Evolutionary conservation across 176 grass and related monocot species (phyloP).

Genomic region (Musa troglodytarum): DNA sequence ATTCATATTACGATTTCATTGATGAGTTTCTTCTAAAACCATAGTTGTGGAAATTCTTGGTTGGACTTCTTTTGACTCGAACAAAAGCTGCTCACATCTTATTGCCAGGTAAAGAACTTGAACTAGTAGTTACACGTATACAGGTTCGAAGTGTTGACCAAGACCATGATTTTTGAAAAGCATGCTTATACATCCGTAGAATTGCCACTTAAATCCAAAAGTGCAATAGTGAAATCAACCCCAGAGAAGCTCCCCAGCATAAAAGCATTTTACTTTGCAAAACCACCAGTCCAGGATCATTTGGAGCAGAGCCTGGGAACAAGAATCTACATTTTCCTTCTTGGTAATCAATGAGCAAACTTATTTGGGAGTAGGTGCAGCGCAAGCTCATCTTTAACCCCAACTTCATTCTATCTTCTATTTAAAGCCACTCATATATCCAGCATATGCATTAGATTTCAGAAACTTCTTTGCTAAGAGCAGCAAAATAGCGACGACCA

Average conservation of each 20-base stretch:
- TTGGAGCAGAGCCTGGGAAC: neutral
- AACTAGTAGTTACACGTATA: too few species aligned
- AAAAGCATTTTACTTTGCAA: neutral
- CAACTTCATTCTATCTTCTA: neutral
- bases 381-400: neutral
- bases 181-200: too few species aligned
- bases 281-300: neutral
- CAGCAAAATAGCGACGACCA: constrained; percentile 78
- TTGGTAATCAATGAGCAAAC: neutral
- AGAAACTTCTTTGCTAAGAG: constrained; percentile 85
- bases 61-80: too few species aligned
- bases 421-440: constrained; percentile 50
- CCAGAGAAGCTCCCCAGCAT: neutral
- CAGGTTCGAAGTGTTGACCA: too few species aligned
- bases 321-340: neutral
- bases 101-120: too few species aligned
- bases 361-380: neutral
- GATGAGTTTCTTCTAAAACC: too few species aligned
- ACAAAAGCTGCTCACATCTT: too few species aligned
- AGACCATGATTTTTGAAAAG: too few species aligned
- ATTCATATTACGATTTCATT: too few species aligned
- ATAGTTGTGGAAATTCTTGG: too few species aligned
- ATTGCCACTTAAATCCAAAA: too few species aligned
- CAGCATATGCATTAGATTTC: constrained; percentile 52
- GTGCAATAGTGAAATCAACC: neutral